These are phyloP conservation scores for Cladorrhinum sp. DNA, from an alignment of 2,329 filamentous ascomycete genomes.

Conservation along the genomic window DNA sequence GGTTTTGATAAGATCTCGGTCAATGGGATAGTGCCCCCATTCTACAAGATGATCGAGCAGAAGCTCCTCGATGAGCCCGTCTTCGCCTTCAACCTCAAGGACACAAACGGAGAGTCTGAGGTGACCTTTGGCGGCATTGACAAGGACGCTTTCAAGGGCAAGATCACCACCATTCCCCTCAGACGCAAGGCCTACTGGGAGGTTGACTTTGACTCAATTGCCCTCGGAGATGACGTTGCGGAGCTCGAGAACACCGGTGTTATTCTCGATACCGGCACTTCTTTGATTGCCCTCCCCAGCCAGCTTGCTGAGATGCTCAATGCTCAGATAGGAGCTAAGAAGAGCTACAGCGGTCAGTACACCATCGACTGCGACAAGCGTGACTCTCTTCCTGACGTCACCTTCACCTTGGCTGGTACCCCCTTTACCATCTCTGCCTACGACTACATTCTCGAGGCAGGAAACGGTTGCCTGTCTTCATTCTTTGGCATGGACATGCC, in stretches of 20 bases:
- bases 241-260: constrained; percentile 93
- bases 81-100: constrained; percentile 93
- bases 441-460: constrained; percentile 95
- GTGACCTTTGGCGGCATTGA: constrained; percentile 61
- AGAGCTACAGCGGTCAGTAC: constrained; percentile 96
- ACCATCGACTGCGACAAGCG: constrained; percentile 85
- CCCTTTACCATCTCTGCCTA: constrained; percentile 86
- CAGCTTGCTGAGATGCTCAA: constrained; percentile 94
- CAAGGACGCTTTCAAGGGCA: constrained; percentile 60
- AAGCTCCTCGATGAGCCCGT: constrained; percentile 85
- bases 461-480: constrained; percentile 92
- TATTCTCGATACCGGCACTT: constrained; percentile 97
- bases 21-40: constrained; percentile 89
- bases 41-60: constrained; percentile 94
- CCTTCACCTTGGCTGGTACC: constrained; percentile 84
- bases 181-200: constrained; percentile 99
- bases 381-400: constrained; percentile 80
- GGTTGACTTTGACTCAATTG: constrained; percentile 90
- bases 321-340: constrained; percentile 96
- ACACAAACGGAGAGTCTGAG: constrained; percentile 71
- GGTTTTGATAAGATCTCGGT: constrained; percentile 97
- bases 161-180: constrained; percentile 89
- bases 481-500: constrained; percentile 97
- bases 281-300: constrained; percentile 89
- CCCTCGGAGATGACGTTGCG: constrained; percentile 79